A percentile compares a stretch with the other conserved stretches of the same genome.
Conservation (phyloP, 148 eudicot genomes). For the Camellia japonica region DNA sequence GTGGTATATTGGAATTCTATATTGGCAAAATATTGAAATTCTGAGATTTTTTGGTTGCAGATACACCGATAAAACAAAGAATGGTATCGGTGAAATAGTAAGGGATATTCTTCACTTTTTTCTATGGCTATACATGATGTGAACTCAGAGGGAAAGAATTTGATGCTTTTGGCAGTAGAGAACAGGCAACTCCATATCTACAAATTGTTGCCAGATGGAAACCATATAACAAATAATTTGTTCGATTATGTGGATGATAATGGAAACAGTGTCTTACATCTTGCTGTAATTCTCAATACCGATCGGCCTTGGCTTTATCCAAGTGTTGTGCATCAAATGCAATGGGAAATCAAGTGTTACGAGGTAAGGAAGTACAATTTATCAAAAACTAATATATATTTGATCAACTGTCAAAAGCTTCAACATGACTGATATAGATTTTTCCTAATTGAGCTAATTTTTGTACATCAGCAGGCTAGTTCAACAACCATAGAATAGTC, state of each 20-base stretch:
- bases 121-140: constrained; percentile 20
- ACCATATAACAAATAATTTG: constrained; percentile 12
- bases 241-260: constrained; percentile 14
- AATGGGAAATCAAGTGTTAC: constrained; percentile 26
- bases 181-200: constrained; percentile 15
- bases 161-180: constrained; percentile 11
- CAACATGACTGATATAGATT: no score
- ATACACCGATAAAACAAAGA: constrained; percentile 18
- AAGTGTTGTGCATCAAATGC: constrained; percentile 22
- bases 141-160: constrained; percentile 19
- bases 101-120: neutral
- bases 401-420: no score
- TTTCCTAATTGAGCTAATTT: no score
- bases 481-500: no score
- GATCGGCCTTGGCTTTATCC: constrained; percentile 13
- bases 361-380: no score
- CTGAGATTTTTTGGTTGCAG: neutral
- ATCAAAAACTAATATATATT: no score
- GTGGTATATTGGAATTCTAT: no score
- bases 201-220: neutral
- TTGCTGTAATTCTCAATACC: constrained; percentile 12
- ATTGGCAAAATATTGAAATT: no score
- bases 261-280: constrained; percentile 22
- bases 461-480: no score
- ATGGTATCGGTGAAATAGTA: constrained; percentile 24